Evolutionary conservation across 1,284 basidiomycete species (phyloP).

Genomic region (Psilocybe mexicana): DNA sequence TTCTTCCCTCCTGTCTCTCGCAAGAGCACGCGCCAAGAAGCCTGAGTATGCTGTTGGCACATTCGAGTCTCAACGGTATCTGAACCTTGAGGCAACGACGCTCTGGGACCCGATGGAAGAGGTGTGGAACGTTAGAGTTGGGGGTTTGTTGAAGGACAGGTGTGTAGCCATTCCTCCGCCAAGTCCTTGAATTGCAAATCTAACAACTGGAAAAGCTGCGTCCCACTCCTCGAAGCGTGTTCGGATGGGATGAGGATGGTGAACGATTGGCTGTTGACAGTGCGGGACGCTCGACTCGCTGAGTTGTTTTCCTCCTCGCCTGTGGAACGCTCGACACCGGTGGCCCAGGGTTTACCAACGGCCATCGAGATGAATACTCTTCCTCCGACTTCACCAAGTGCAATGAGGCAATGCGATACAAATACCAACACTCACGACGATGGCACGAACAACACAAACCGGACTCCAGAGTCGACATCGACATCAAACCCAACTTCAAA

Average conservation of each 20-base stretch:
- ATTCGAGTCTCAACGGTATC: constrained; percentile 78
- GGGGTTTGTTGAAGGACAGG: constrained; percentile 54
- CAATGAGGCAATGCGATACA: too few relatives aligned
- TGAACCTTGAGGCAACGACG: constrained; percentile 69
- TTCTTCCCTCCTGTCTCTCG: constrained; percentile 13
- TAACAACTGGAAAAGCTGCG: constrained; percentile 37
- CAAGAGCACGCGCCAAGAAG: constrained; percentile 25
- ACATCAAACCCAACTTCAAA: too few relatives aligned
- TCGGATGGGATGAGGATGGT: constrained; percentile 47
- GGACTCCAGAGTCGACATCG: too few relatives aligned
- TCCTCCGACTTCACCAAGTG: too few relatives aligned
- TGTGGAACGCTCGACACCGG: too few relatives aligned
- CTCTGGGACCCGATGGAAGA: constrained; percentile 55
- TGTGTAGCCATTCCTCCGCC: constrained; percentile 12
- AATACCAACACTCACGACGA: too few relatives aligned
- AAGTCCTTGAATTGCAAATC: too few relatives aligned
- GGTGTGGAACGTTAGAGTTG: constrained; percentile 50
- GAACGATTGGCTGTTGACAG: constrained; percentile 52
- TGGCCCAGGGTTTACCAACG: too few relatives aligned
- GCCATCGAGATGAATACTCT: too few relatives aligned
- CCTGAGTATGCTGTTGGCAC: constrained; percentile 72
- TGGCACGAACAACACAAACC: too few relatives aligned
- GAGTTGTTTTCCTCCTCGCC: background rate
- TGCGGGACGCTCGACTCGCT: constrained; percentile 37
- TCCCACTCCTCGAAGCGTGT: constrained; percentile 56